Evolutionary conservation across 345 rosid species (phyloP).

Genomic region (Euphorbia tirucalli): DNA sequence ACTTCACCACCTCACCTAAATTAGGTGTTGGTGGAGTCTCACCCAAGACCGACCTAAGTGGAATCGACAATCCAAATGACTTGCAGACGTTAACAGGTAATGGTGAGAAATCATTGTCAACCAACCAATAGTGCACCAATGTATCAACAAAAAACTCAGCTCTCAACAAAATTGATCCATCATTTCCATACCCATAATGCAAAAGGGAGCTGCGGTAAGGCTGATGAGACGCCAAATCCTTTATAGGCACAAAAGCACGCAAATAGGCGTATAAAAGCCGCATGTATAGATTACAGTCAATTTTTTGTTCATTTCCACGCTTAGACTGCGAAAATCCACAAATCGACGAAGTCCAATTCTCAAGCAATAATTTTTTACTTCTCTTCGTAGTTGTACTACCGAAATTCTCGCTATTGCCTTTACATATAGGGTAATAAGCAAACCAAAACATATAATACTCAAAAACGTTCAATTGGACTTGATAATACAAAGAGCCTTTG

Average conservation of each 20-base stretch:
- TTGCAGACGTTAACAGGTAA: constrained; percentile 50
- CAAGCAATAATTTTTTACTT: constrained; percentile 49
- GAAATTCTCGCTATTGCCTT: constrained; percentile 53
- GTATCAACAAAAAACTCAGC: constrained; percentile 80
- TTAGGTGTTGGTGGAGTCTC: constrained; percentile 73
- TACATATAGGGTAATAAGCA: constrained; percentile 81
- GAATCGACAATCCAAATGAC: constrained; percentile 62
- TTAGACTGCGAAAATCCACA: constrained; percentile 53
- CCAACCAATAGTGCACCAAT: constrained; percentile 80
- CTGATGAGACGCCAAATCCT: constrained; percentile 57
- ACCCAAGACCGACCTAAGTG: constrained; percentile 47
- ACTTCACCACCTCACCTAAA: constrained; percentile 71
- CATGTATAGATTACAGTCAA: constrained; percentile 61
- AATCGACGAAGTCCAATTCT: constrained; percentile 63
- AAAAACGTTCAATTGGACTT: constrained; percentile 68
- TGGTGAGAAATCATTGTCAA: constrained; percentile 88
- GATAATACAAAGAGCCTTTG: constrained; percentile 45
- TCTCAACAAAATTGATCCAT: constrained; percentile 48
- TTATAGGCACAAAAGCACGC: constrained; percentile 69
- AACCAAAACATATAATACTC: constrained; percentile 93
- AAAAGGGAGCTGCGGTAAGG: constrained; percentile 76
- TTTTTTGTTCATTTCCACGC: constrained; percentile 49
- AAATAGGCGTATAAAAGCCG: constrained; percentile 71
- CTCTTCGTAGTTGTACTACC: constrained; percentile 36
- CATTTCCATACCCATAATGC: constrained; percentile 58